Conservation (phyloP, 495 filamentous ascomycete species). For the Penicillium argentinense region DNA sequence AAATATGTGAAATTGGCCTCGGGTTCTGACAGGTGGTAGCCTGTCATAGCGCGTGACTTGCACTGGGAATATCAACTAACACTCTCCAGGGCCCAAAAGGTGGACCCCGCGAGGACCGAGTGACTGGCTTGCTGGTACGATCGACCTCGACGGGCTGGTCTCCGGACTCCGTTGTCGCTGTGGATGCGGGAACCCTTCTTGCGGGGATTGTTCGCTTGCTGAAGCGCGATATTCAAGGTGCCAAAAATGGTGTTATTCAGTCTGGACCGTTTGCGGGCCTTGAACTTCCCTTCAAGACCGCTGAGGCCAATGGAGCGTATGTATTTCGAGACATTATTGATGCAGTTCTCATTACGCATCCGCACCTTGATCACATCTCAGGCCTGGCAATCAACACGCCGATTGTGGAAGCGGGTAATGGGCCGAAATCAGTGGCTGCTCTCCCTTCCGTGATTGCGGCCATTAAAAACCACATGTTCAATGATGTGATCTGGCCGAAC, state of each 20-base stretch:
- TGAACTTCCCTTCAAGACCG: conserved; percentile 56
- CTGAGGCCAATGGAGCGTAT: conserved; percentile 76
- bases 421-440: conserved; percentile 80
- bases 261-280: conserved; percentile 75
- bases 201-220: conserved; percentile 77
- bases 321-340: conserved; percentile 77
- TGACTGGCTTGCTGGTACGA: conserved; percentile 85
- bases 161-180: conserved; percentile 76
- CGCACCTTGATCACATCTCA: conserved; percentile 90
- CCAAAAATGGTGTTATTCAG: conserved; percentile 22
- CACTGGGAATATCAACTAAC: conserved; percentile 18
- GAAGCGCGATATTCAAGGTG: conserved; percentile 48
- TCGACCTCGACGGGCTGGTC: conserved; percentile 76
- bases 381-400: conserved; percentile 93
- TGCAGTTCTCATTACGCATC: conserved; percentile 87
- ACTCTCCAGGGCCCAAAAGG: conserved; percentile 82
- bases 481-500: conserved; percentile 97
- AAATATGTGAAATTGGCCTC: conserved; percentile 7
- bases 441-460: conserved; percentile 82
- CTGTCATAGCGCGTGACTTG: background rate
- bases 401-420: conserved; percentile 66
- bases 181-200: conserved; percentile 91
- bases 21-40: conserved; percentile 23
- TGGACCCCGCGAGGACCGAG: conserved; percentile 84
- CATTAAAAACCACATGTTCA: conserved; percentile 92